Base-by-base conservation (phyloP, 768 basidiomycete genomes). In the Amanita phalloides region DNA sequence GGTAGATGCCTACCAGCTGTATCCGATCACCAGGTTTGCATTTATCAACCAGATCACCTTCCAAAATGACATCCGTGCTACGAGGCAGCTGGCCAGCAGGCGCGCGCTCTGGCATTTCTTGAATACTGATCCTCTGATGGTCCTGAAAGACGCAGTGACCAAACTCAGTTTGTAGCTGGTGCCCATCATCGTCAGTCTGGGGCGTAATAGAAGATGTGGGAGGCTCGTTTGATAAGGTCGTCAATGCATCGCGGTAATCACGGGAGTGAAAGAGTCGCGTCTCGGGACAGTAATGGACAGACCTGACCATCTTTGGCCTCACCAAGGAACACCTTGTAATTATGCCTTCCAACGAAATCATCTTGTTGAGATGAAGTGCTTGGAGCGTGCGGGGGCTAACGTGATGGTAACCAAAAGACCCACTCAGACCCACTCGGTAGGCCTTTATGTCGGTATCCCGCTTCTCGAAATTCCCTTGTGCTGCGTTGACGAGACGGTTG, bases 61-160 rank as follows among this genome's bases (percentile, higher is more conserved):
- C 95, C 56, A 97, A 68, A 42, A 97, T 89, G 48, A 98, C 86
- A 66, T 99, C 96, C 33, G 92, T 93, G 60, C 93, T 94, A 45
- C 96, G 78, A 42, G 96, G 96, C 26, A 99, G 74, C 66, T 97
- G 95, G 26, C 96, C 96, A 41, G 96, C 89, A 23, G 96, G 96
- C 11, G 96, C 94, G 21, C 96, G 83, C 68, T 99, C 96, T 2
- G 96, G 96, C 95, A 99, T 98, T 64, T 99, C 96, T 70, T 99
- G 96, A 56, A 99, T 98, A 66, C 84, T 92, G 63, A 98, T 90
- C 57, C 92, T 83, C 68, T 99, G 96, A 67, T 98, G 91, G 68
- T 99, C 96, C 52, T 90, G 76, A 72, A 96, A 99, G 6, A 87
- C 79, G 62, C 87, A 90, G 56, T 85, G 73, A 4, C 96, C 96